These are phyloP conservation scores for Phytophthora vignae DNA, from an alignment of 352 stramenopile species.

Conservation along the genomic window DNA sequence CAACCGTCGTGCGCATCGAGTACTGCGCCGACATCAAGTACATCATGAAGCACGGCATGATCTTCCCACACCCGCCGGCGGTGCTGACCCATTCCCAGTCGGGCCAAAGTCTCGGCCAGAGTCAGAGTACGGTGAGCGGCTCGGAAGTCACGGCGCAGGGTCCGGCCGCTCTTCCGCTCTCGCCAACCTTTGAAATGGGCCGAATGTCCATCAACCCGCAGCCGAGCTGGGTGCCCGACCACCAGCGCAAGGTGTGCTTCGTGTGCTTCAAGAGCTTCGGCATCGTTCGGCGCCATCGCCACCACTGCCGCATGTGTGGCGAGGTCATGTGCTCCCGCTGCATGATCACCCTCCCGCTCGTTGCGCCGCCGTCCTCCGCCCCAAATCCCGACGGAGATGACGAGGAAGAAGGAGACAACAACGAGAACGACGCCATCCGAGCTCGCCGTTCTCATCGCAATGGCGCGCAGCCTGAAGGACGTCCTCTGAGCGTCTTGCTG, in stretches of 20 bases:
- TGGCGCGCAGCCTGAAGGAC: slow-evolving; percentile 17
- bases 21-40: slow-evolving; percentile 83
- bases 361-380: slow-evolving; percentile 47
- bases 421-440: background rate
- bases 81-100: slow-evolving; percentile 38
- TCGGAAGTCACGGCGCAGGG: slow-evolving; percentile 40
- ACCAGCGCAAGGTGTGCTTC: slow-evolving; percentile 66
- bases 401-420: background rate
- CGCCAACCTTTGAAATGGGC: slow-evolving; percentile 21
- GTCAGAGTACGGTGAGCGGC: slow-evolving; percentile 44
- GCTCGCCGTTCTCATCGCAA: slow-evolving; percentile 22
- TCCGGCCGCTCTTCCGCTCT: slow-evolving; percentile 22
- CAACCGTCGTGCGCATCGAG: slow-evolving; percentile 67
- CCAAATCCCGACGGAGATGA: slow-evolving; percentile 22
- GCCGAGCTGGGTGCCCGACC: slow-evolving; percentile 67
- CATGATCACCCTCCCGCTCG: slow-evolving; percentile 71
- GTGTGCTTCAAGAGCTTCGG: slow-evolving; percentile 80
- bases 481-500: slow-evolving; percentile 36
- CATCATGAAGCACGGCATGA: slow-evolving; percentile 80
- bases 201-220: slow-evolving; percentile 44
- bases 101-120: slow-evolving; percentile 37
- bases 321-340: slow-evolving; percentile 78
- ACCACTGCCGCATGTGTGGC: slow-evolving; percentile 83
- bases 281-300: slow-evolving; percentile 64
- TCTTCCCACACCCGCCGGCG: slow-evolving; percentile 60